Conservation (phyloP, 345 rosid species). For the Salix suchowensis region DNA sequence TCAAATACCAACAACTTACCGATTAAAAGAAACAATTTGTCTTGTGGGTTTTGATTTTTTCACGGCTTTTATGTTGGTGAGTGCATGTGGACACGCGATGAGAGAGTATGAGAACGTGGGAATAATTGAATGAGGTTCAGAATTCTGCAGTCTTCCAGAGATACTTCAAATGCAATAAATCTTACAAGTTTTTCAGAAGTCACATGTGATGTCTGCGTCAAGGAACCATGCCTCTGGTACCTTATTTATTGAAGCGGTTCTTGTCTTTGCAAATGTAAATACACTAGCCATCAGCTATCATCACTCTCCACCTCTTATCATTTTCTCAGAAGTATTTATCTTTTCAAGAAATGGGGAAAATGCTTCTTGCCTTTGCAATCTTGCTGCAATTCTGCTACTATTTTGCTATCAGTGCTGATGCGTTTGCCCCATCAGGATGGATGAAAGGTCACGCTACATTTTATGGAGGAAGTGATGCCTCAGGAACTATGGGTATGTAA, state of each 20-base stretch:
- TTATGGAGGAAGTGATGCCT: slow-evolving; percentile 21
- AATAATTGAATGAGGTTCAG: slow-evolving; percentile 41
- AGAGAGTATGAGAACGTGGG: slow-evolving; percentile 44
- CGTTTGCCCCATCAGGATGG: slow-evolving; percentile 46
- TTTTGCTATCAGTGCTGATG: slow-evolving; percentile 26
- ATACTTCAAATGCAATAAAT: slow-evolving; percentile 1
- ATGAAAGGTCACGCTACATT: slow-evolving; percentile 21
- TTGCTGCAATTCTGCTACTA: slow-evolving; percentile 34
- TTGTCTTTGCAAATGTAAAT: slow-evolving; percentile 13
- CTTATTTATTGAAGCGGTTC: slow-evolving; percentile 29
- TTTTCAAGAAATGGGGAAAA: slow-evolving; percentile 32
- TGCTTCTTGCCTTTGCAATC: slow-evolving; percentile 22
- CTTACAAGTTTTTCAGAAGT: slow-evolving; percentile 15
- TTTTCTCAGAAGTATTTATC: background rate
- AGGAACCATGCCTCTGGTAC: slow-evolving; percentile 8
- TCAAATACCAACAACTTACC: background rate
- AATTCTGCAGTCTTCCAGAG: slow-evolving; percentile 29
- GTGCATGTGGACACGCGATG: slow-evolving; percentile 39
- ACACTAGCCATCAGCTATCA: background rate
- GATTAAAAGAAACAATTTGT: background rate
- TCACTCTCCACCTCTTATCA: background rate
- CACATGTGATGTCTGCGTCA: slow-evolving; percentile 35
- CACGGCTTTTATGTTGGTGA: slow-evolving; percentile 33
- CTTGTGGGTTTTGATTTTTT: background rate
- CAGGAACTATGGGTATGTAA: slow-evolving; percentile 21